Percentiles rank a stretch among this genome's conserved stretches.
Evolutionary conservation across 1,284 basidiomycete genomes (phyloP).

Genomic region (Cryptococcus sp.): DNA sequence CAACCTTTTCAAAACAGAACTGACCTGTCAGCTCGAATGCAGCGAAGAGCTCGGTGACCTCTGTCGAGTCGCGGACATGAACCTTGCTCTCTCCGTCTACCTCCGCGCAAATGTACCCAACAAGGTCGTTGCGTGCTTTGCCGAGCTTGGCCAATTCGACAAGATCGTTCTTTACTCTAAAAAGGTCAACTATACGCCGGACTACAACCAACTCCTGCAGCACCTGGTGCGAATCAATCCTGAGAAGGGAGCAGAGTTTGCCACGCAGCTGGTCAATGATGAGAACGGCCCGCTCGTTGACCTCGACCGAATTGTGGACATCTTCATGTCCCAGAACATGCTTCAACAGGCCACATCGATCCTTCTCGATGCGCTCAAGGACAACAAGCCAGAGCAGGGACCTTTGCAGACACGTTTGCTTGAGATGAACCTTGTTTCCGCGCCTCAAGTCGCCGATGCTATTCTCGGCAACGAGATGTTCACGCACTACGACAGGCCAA

Average conservation of each 20-base stretch:
- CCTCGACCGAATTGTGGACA: conserved; percentile 92
- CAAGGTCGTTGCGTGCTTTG: conserved; percentile 99
- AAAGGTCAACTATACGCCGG: conserved; percentile 93
- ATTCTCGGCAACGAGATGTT: conserved; percentile 99
- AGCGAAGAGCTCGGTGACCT: conserved; percentile 98
- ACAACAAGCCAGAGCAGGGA: conserved; percentile 97
- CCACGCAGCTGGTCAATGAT: conserved; percentile 91
- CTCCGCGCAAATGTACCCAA: conserved; percentile 97
- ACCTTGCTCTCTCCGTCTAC: conserved; percentile 97
- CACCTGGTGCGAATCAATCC: conserved; percentile 96
- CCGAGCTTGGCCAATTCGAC: conserved; percentile 97
- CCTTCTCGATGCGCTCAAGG: conserved; percentile 97
- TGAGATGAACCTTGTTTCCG: conserved; percentile 97
- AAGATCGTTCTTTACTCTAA: conserved; percentile 98
- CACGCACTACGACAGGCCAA: conserved; percentile 91
- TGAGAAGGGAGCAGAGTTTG: conserved; percentile 98
- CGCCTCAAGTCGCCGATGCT: conserved; percentile 98
- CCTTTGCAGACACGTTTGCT: conserved; percentile 94
- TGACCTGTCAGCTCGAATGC: conserved; percentile 79
- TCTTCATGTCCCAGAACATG: conserved; percentile 99
- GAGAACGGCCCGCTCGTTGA: conserved; percentile 91
- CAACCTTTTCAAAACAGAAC: not conserved
- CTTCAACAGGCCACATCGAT: conserved; percentile 99
- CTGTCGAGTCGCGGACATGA: conserved; percentile 88
- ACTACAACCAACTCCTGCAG: conserved; percentile 92